phyloP scores from a whole-genome alignment of 2,329 filamentous ascomycete species.

The Remersonia thermophila region DNA sequence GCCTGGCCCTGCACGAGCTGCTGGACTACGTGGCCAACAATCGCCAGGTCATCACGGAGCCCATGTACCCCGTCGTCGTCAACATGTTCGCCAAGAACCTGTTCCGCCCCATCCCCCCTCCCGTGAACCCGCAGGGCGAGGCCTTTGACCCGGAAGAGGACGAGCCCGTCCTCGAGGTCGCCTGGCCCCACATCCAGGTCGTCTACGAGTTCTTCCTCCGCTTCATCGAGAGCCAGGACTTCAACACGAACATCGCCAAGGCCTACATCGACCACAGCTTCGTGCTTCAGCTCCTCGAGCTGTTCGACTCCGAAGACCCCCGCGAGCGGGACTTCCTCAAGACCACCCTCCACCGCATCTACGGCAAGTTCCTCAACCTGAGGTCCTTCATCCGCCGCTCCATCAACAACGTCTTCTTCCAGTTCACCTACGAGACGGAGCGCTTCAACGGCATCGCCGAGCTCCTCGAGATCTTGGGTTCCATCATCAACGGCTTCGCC shows the following conservation, averaged over 20 bases:
- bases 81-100: slow-evolving; percentile 99
- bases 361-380: slow-evolving; percentile 96
- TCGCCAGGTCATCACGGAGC: slow-evolving; percentile 93
- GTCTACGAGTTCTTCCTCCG: slow-evolving; percentile 98
- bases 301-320: slow-evolving; percentile 97
- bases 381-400: slow-evolving; percentile 94
- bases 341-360: slow-evolving; percentile 94
- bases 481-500: slow-evolving; percentile 98
- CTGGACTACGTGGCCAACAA: slow-evolving; percentile 98
- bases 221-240: slow-evolving; percentile 98
- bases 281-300: slow-evolving; percentile 87
- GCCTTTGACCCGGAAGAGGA: slow-evolving; percentile 98
- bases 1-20: slow-evolving; percentile 85
- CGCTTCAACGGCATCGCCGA: slow-evolving; percentile 97
- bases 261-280: slow-evolving; percentile 98
- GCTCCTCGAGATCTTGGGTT: slow-evolving; percentile 88
- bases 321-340: slow-evolving; percentile 95
- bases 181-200: slow-evolving; percentile 98
- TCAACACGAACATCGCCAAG: slow-evolving; percentile 99
- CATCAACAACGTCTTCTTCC: slow-evolving; percentile 99
- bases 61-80: slow-evolving; percentile 96
- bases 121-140: slow-evolving; percentile 94
- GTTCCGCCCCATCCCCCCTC: slow-evolving; percentile 91
- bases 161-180: slow-evolving; percentile 92
- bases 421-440: slow-evolving; percentile 98